These are phyloP conservation scores for Arthrinium puccinioides DNA, from an alignment of 2,329 filamentous ascomycete genomes.

Conservation along the genomic window DNA sequence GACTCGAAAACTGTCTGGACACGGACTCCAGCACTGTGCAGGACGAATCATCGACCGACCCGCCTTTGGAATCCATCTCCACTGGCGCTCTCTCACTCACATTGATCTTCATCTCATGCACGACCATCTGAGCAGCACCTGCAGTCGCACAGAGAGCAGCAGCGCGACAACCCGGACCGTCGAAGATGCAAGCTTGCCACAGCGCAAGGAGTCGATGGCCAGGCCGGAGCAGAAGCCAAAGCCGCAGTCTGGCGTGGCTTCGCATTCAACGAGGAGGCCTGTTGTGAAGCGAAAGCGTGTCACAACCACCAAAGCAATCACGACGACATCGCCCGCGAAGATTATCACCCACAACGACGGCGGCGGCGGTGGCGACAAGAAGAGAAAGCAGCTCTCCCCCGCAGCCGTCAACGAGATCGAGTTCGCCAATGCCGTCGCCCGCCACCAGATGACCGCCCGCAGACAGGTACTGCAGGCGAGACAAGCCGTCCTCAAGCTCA, in stretches of 20 bases:
- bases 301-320: too few species aligned
- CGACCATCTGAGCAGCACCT: too few species aligned
- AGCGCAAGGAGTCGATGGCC: slow-evolving; percentile 1
- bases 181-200: background rate
- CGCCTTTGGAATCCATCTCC: too few species aligned
- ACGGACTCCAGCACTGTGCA: too few species aligned
- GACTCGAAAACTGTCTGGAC: too few species aligned
- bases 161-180: too few species aligned
- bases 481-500: background rate
- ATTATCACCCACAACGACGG: background rate
- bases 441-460: slow-evolving; percentile 2
- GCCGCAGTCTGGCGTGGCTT: background rate
- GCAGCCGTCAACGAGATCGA: background rate
- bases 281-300: background rate
- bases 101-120: too few species aligned
- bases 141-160: too few species aligned
- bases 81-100: too few species aligned
- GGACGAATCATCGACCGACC: too few species aligned
- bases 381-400: background rate
- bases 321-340: background rate
- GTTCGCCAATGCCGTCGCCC: slow-evolving; percentile 1
- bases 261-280: background rate
- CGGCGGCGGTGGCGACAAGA: too few species aligned
- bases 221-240: slow-evolving; percentile 1
- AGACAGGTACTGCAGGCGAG: slow-evolving; percentile 2